Base-by-base conservation (phyloP, 2,329 filamentous ascomycete species). In the Aureobasidium melanogenum region DNA sequence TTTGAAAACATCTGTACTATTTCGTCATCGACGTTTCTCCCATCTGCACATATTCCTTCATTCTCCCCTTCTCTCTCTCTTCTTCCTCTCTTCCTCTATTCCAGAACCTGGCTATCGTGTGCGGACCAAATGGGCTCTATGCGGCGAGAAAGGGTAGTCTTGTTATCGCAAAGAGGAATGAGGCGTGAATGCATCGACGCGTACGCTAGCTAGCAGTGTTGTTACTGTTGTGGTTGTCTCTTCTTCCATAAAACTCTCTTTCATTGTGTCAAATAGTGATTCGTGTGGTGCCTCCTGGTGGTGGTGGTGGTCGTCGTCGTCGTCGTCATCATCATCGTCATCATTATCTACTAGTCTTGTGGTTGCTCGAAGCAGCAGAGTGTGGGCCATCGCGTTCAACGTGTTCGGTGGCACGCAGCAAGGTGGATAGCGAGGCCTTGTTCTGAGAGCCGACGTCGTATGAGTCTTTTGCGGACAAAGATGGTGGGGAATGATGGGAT, bases 381-480 rank as follows among this genome's bases (percentile, higher is more conserved):
- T 32, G 17, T 5, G 22, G n/a, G 6, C 22, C 41, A 9, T 47
- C 56, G 30, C 56, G 56, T 44, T 60, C 56, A n/a, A 60, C 56
- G 17, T 60, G 56, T 26, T 50, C 56, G 26, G 46, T 60, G n/a
- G 56, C 56, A 8, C 44, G 44, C 10, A 60, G 36, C 9, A 60
- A 28, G 4, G 56, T 60, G 4, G 44, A 50, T 6, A 60, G 46
- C n/a, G 46, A 41, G 14, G 56, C 44, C 36, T 60, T 60, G 34
- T 50, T 38, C 22, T 46, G 30, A 2, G 8, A 12, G 14, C 15
- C 12, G 22, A 19, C 3, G 22, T 38, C 41, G 32, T 19, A 8
- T 6, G 36, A 28, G 12, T 59, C 30, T 7, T 39, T 38, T 12
- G 12, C 19, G 19, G 43, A 17, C 32, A 22, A 19, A 0, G 22